phyloP scores from a whole-genome alignment of 352 stramenopile species.

The Globisporangium abappressorium region DNA sequence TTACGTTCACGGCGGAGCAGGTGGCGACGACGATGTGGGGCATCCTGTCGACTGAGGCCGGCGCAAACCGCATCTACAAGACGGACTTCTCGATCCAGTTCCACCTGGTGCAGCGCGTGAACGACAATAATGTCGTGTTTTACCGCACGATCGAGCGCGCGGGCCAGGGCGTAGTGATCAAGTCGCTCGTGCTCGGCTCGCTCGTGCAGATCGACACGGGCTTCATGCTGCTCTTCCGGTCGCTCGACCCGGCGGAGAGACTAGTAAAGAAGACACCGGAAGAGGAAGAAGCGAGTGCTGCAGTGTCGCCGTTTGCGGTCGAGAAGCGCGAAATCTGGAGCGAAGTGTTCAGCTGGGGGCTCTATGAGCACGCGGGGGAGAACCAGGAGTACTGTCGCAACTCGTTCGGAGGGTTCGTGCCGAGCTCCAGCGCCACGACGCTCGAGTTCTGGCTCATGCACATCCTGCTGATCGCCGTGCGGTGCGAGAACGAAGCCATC shows the following conservation, averaged over 20 bases:
- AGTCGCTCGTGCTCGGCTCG: conserved; percentile 53
- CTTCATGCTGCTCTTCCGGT: conserved; percentile 66
- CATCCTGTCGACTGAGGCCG: conserved; percentile 52
- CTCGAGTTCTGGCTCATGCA: conserved; percentile 72
- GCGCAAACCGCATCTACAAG: conserved; percentile 59
- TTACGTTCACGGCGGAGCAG: conserved; percentile 33
- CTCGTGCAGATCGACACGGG: conserved; percentile 48
- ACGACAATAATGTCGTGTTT: conserved; percentile 58
- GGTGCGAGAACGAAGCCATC: conserved; percentile 61
- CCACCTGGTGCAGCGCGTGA: conserved; percentile 49
- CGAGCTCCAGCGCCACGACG: conserved; percentile 34
- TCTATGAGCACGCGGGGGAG: conserved; percentile 46
- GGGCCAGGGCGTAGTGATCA: conserved; percentile 41
- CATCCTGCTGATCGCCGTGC: conserved; percentile 60
- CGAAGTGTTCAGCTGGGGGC: conserved; percentile 63
- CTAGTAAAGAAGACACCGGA: conserved; percentile 7
- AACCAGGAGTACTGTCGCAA: conserved; percentile 47
- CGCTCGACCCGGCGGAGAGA: conserved; percentile 39
- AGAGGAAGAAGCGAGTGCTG: not conserved
- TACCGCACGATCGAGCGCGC: conserved; percentile 57
- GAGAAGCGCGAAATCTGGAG: conserved; percentile 39
- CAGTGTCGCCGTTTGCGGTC: conserved; percentile 20
- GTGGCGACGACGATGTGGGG: conserved; percentile 51
- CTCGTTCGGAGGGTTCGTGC: conserved; percentile 62
- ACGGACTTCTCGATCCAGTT: conserved; percentile 52